Conservation (phyloP, 2,329 filamentous ascomycete species). For the Colletotrichum tropicicola region DNA sequence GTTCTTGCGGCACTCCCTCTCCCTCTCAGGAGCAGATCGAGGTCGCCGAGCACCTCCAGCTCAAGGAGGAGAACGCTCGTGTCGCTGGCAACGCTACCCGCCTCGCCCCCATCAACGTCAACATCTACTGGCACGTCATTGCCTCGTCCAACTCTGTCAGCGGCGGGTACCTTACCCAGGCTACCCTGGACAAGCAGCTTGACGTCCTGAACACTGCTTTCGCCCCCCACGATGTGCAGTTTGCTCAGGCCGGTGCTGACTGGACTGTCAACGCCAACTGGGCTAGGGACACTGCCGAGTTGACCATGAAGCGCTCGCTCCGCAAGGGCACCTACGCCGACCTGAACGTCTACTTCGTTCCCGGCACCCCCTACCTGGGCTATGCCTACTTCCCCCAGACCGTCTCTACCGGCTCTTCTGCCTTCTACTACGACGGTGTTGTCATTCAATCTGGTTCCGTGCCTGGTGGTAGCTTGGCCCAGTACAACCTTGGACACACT, state of each 20-base stretch:
- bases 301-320: slow-evolving; percentile 54
- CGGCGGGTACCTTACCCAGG: slow-evolving; percentile 44
- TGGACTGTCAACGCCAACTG: slow-evolving; percentile 58
- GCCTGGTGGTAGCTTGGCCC: slow-evolving; percentile 45
- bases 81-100: slow-evolving; percentile 32
- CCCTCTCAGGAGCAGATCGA: slow-evolving; percentile 20
- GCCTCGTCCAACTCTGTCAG: slow-evolving; percentile 37
- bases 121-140: slow-evolving; percentile 50
- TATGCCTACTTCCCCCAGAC: slow-evolving; percentile 55
- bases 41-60: slow-evolving; percentile 17
- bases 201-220: slow-evolving; percentile 55
- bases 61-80: slow-evolving; percentile 22
- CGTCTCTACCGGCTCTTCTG: slow-evolving; percentile 37
- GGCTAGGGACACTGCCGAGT: slow-evolving; percentile 50
- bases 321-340: slow-evolving; percentile 51
- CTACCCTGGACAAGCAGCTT: slow-evolving; percentile 49
- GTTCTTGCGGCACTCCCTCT: slow-evolving; percentile 26
- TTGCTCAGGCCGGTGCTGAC: slow-evolving; percentile 52
- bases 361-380: slow-evolving; percentile 48
- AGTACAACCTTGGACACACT: slow-evolving; percentile 45
- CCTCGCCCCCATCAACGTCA: slow-evolving; percentile 42
- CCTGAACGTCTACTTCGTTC: slow-evolving; percentile 58
- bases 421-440: slow-evolving; percentile 51
- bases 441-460: slow-evolving; percentile 45
- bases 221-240: slow-evolving; percentile 51